Conservation (phyloP, 2,329 filamentous ascomycete species). For the Thermoascus crustaceus region DNA sequence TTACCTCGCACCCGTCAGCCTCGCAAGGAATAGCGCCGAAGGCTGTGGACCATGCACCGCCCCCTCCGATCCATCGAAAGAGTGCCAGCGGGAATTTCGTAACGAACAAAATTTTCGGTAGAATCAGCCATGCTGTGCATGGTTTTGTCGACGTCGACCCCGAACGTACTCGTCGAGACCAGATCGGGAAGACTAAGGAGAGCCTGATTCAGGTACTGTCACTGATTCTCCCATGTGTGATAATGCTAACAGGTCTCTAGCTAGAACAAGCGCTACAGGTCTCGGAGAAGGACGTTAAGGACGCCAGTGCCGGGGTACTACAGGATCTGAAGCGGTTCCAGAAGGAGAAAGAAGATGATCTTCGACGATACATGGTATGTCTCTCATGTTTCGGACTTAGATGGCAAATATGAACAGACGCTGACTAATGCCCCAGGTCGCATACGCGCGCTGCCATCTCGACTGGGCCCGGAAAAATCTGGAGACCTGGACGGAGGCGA, state of each 20-base stretch:
- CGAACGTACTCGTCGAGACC: conserved; percentile 81
- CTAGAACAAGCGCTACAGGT: conserved; percentile 86
- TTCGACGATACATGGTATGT: conserved; percentile 90
- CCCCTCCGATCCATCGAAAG: conserved; percentile 60
- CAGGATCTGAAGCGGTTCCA: conserved; percentile 91
- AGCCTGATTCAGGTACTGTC: conserved; percentile 61
- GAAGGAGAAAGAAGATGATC: conserved; percentile 86
- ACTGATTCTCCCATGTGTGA: neutral
- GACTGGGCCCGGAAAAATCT: conserved; percentile 90
- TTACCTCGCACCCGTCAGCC: conserved; percentile 55
- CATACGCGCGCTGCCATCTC: conserved; percentile 85
- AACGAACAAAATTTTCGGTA: conserved; percentile 86
- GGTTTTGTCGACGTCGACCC: conserved; percentile 95
- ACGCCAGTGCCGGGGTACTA: conserved; percentile 80
- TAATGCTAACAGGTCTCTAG: conserved; percentile 37
- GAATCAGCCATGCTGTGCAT: conserved; percentile 89
- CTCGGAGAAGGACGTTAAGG: conserved; percentile 83
- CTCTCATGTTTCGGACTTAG: conserved; percentile 4
- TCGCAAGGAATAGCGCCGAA: conserved; percentile 57
- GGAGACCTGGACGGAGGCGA: conserved; percentile 87
- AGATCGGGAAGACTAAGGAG: conserved; percentile 92
- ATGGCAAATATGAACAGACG: conserved; percentile 4
- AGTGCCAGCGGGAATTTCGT: conserved; percentile 81
- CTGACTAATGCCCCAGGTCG: conserved; percentile 52
- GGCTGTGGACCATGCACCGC: conserved; percentile 26